A percentile compares a stretch with the other conserved stretches of the same genome.
Evolutionary conservation across 2,329 filamentous ascomycete genomes (phyloP).

Genomic region (Periconia macrospinosa): DNA sequence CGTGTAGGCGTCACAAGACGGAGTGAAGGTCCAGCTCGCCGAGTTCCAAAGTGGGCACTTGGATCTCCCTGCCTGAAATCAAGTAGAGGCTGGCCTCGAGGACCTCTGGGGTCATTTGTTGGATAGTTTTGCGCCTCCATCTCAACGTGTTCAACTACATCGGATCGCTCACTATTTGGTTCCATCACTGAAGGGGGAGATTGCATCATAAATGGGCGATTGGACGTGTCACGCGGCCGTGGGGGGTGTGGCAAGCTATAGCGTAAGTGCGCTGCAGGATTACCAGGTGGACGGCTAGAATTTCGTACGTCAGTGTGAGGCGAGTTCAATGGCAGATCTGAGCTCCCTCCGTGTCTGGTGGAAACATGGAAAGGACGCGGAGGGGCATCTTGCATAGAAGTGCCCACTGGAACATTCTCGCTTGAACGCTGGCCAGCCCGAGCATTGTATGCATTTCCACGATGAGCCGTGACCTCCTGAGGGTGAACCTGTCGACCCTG

Average conservation of each 20-base stretch:
- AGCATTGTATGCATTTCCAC: constrained; percentile 3
- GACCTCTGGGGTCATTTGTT: neutral
- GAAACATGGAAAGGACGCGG: neutral
- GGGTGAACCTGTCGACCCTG: neutral
- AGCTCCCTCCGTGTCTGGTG: neutral
- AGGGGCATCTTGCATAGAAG: neutral
- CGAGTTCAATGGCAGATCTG: neutral
- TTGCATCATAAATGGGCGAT: constrained; percentile 7
- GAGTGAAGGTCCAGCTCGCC: neutral
- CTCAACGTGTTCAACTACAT: constrained; percentile 8
- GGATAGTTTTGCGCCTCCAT: neutral
- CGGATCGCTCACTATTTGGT: constrained; percentile 8
- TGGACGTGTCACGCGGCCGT: constrained; percentile 15
- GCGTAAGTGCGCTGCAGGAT: constrained; percentile 4
- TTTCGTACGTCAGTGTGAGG: constrained; percentile 1
- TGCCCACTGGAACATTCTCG: constrained; percentile 17
- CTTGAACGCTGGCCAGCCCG: constrained; percentile 16
- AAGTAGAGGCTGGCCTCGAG: constrained; percentile 10
- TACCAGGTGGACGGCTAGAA: neutral
- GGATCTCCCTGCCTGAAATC: constrained; percentile 5
- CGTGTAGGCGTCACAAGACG: neutral
- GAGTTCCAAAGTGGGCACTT: neutral
- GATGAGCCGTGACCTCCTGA: constrained; percentile 1
- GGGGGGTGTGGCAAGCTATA: constrained; percentile 15
- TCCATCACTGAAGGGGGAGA: constrained; percentile 3